Evolutionary conservation across 1,139 yeast species (phyloP).

Genomic region (Candida sojae): DNA sequence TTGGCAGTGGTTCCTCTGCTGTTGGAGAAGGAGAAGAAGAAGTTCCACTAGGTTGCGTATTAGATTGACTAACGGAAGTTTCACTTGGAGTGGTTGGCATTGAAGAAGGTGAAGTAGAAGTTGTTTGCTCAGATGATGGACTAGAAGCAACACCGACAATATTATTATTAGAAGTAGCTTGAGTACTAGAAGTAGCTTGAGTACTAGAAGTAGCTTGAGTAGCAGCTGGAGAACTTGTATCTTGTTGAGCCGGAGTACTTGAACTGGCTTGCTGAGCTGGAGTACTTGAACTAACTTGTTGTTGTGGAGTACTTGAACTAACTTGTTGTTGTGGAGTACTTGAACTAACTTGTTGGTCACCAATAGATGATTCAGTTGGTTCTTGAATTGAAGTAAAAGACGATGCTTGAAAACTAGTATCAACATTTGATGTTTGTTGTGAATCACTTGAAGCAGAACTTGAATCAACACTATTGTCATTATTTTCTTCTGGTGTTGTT

Average conservation of each 20-base stretch:
- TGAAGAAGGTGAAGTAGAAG: background rate
- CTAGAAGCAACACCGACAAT: background rate
- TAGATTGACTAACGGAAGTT: conserved; percentile 1
- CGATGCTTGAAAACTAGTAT: too few relatives aligned
- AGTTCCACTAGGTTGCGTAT: background rate
- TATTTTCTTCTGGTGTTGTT: background rate
- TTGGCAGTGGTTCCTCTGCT: conserved; percentile 1
- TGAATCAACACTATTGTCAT: background rate
- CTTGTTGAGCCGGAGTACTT: too few relatives aligned
- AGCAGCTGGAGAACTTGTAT: too few relatives aligned
- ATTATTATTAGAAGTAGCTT: background rate
- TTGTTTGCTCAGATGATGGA: background rate
- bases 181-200: background rate
- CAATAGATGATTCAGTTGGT: background rate
- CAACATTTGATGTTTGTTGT: too few relatives aligned
- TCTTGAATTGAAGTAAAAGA: background rate
- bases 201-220: background rate
- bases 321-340: background rate
- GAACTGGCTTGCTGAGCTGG: background rate
- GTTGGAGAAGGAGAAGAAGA: background rate
- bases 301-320: background rate
- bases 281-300: background rate
- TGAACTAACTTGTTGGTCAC: background rate
- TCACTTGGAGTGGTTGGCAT: background rate
- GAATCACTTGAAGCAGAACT: background rate